Evolutionary conservation across 371 early-diverging fungal genomes (phyloP), one percentile per base, ranked within the genome.

Genomic region (Actinomortierella ambigua): DNA sequence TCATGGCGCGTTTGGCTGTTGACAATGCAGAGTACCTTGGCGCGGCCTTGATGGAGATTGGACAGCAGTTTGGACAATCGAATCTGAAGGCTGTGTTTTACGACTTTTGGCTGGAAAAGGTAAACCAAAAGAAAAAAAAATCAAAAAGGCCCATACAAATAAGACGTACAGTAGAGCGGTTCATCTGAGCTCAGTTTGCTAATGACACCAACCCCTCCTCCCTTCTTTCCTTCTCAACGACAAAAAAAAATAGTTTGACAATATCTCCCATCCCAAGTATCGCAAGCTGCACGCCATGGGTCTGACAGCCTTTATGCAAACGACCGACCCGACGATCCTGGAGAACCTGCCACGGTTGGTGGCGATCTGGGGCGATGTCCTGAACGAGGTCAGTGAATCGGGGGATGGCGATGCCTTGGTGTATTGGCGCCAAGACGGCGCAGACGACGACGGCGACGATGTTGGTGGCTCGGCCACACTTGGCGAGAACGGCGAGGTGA

Each of bases 201-300:
- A n/a, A n/a, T n/a, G 20, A 52, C 43, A 4, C 39, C 34, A 44
- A 24, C 51, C 20, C 24, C 24, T 26, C 9, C 40, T 40, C 22
- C 40, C 28, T 7, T 23, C 28, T 2, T 23, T 41, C 6, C n/a
- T 15, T 14, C 24, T 44, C n/a, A 29, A 1, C 42, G 11, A 27
- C 20, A 11, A 44, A 44, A 15, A 3, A 13, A n/a, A 26, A 28
- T 63, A 91, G 90, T 90, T 88, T 79, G 94, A 93, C 62, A 86
- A 85, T 49, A 80, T 92, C 29, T 86, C 89, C 1, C 90, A 92
- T 58, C 79, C 88, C 28, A 87, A 88, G 59, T 81, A 87, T 53
- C 81, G 91, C 28, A 92, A 92, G 67, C 76, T 93, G 52, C 82
- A 83, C 41, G 89, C 90, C 7, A 80, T 93, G 78, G 92, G 85